Percentiles rank a stretch among this genome's conserved stretches.
Conservation (phyloP, 805 yeast genomes). For the Vanderwaltozyma verrucispora region DNA sequence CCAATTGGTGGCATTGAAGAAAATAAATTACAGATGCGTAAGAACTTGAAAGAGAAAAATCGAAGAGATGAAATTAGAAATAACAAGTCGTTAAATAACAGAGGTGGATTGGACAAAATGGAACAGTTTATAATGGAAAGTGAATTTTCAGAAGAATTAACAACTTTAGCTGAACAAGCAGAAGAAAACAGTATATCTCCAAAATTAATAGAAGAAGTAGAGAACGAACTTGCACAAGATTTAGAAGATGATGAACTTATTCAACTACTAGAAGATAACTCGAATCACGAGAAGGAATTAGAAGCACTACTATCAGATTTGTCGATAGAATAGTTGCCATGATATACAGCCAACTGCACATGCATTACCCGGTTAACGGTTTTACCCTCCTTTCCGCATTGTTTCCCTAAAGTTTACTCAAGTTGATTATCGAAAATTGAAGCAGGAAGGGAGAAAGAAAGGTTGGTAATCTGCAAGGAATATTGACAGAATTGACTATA, state of each 20-base stretch:
- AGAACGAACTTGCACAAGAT: constrained; percentile 11
- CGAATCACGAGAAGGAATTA: constrained; percentile 12
- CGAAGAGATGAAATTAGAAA: not conserved
- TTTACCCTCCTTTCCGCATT: too few species aligned
- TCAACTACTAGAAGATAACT: constrained; percentile 10
- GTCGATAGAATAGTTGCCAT: too few species aligned
- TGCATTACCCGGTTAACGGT: too few species aligned
- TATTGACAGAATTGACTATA: not conserved
- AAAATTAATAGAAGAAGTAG: constrained; percentile 12
- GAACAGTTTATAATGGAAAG: constrained; percentile 20
- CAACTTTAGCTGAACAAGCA: constrained; percentile 9
- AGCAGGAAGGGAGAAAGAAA: too few species aligned
- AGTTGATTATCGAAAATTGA: too few species aligned
- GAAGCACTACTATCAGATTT: constrained; percentile 12
- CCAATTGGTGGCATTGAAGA: not conserved
- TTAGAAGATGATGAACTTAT: constrained; percentile 20
- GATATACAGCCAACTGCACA: too few species aligned
- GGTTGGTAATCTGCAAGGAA: too few species aligned
- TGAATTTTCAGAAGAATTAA: constrained; percentile 8
- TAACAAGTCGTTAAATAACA: not conserved
- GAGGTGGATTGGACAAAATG: constrained; percentile 24
- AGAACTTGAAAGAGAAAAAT: not conserved
- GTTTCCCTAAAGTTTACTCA: too few species aligned
- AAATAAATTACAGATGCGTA: too few species aligned
- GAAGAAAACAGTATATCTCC: constrained; percentile 12